Percentiles rank a stretch among this genome's conserved stretches.
Evolutionary conservation across 176 grass and related monocot species (phyloP).

Genomic region (Aegilops tauschii): DNA sequence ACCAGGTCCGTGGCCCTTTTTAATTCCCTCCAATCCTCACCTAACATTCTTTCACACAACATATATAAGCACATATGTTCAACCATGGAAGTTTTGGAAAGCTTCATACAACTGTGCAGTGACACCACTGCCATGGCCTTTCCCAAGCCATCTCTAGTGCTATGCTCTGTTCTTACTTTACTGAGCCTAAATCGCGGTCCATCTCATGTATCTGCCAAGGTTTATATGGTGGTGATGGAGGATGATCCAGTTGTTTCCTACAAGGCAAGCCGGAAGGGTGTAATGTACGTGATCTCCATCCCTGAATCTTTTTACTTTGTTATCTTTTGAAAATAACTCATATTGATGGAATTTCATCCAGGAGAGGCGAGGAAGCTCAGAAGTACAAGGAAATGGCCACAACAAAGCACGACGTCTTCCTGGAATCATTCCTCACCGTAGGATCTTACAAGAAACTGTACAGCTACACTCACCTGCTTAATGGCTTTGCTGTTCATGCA

Average conservation of each 20-base stretch:
- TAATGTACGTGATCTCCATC: conserved; percentile 45
- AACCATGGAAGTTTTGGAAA: conserved; percentile 18
- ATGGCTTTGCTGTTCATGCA: conserved; percentile 80
- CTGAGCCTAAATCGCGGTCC: conserved; percentile 30
- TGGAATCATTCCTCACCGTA: conserved; percentile 69
- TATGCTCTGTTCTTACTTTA: conserved; percentile 40
- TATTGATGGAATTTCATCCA: conserved; percentile 30
- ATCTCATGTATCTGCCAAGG: conserved; percentile 56
- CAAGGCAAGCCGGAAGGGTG: conserved; percentile 36
- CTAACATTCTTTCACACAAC: conserved; percentile 43
- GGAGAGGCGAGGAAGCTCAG: conserved; percentile 68
- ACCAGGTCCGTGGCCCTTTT: conserved; percentile 40
- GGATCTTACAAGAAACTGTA: conserved; percentile 88
- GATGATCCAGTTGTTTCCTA: conserved; percentile 71
- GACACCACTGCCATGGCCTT: conserved; percentile 38
- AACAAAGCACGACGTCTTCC: conserved; percentile 72
- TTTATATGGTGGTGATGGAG: conserved; percentile 90
- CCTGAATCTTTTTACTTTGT: neutral
- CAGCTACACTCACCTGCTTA: conserved; percentile 83
- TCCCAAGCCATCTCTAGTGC: conserved; percentile 16
- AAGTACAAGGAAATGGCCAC: conserved; percentile 62
- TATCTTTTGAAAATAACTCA: neutral
- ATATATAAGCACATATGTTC: conserved; percentile 15
- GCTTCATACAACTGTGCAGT: conserved; percentile 17
- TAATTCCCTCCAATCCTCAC: conserved; percentile 32